Evolutionary conservation across 805 yeast genomes (phyloP), one percentile per base, ranked within the genome.

Genomic region (Lachancea mirantina): DNA sequence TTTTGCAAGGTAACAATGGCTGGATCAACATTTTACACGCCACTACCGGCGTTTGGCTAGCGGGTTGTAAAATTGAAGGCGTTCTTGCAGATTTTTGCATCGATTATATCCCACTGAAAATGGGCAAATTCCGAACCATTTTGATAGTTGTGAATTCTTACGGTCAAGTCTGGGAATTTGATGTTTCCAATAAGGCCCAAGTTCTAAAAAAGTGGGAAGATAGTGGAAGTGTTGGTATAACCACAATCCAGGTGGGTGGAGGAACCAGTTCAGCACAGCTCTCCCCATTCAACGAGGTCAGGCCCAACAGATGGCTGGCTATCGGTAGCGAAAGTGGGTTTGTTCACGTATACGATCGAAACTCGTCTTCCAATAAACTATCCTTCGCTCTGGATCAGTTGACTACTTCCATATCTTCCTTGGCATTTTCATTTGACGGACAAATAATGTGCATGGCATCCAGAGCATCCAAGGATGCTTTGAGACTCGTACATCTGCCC

Each of bases 111-210:
- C 52, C 58, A 5, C 19, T 46, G 14, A 28, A 52, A 8, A 43
- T 41, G 8, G 36, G 36, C 25, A 47, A 39, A 23, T 54, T 57
- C 26, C 49, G 47, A 30, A 58, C 63, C 2, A 45, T 56, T 17
- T 46, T 81, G 8, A 58, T 80, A 13, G 72, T 79, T 15, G 74
- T 78, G n/a, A 88, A 81, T 48, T 67, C 77, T 1, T 69, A 72
- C 11, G 96, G 97, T 27, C 94, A 85, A 41, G 73, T 92, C 3
- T 88, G 95, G 92, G 95, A 85, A 50, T 92, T 84, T 62, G 68
- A 72, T 40, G 52, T 76, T 28, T 61, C 59, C 4, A 57, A 61
- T 2, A 68, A 72, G 22, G 59, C 59, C 15, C 63, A 70, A 41
- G 68, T 84, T 11, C 35, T 70, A 3, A 66, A 68, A 37, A 74